phyloP scores from a whole-genome alignment of 2,329 filamentous ascomycete genomes.

The Ambrosiella beaveri region DNA sequence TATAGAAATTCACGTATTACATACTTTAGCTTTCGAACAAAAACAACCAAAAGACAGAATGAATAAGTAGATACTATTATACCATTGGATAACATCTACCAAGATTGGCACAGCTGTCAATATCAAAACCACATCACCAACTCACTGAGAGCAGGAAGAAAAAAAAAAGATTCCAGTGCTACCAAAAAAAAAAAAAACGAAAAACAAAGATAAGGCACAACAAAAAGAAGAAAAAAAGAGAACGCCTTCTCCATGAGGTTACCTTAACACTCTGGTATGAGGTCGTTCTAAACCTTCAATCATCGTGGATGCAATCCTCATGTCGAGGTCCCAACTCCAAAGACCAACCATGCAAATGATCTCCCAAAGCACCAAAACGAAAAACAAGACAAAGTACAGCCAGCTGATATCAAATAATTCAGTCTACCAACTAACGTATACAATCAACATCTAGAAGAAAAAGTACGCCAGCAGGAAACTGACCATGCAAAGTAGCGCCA shows the following conservation, averaged over 20 bases:
- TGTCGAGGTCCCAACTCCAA: too few species aligned
- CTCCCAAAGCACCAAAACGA: too few species aligned
- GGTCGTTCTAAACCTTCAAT: too few species aligned
- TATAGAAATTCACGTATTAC: background rate
- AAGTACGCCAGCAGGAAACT: slow-evolving; percentile 92
- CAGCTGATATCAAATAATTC: background rate
- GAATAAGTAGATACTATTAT: background rate
- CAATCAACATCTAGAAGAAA: slow-evolving; percentile 53
- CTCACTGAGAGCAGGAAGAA: too few species aligned
- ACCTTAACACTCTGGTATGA: too few species aligned
- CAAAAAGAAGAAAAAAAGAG: too few species aligned
- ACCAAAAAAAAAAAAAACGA: too few species aligned
- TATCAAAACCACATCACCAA: background rate
- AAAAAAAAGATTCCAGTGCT: too few species aligned
- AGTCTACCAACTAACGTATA: background rate
- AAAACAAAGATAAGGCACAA: too few species aligned
- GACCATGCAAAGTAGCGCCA: slow-evolving; percentile 66
- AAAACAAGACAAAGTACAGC: background rate
- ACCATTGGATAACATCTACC: background rate
- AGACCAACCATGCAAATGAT: too few species aligned
- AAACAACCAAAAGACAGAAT: background rate
- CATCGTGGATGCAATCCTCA: too few species aligned
- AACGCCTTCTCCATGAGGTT: too few species aligned
- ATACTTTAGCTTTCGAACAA: background rate
- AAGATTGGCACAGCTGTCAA: background rate